A percentile compares a stretch with the other conserved stretches of the same genome.
phyloP scores from a whole-genome alignment of 345 rosid genomes.

The Dovyalis caffra region DNA sequence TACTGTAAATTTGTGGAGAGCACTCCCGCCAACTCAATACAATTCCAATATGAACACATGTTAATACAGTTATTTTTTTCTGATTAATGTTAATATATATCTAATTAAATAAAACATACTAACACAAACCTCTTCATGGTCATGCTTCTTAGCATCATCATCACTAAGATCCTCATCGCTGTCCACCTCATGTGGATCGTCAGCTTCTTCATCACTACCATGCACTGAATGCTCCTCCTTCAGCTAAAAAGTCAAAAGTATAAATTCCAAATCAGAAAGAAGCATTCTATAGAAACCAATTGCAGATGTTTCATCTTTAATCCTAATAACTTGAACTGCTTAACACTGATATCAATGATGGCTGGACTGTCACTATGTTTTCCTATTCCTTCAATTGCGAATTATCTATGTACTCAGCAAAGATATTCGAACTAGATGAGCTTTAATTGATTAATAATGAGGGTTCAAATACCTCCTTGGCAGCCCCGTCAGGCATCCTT shows the following conservation, averaged over 20 bases:
- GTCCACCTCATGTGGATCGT: slow-evolving; percentile 76
- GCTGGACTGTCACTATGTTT: neutral
- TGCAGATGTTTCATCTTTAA: neutral
- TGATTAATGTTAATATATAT: neutral
- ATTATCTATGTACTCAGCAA: neutral
- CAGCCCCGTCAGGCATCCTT: slow-evolving; percentile 71
- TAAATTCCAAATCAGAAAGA: slow-evolving; percentile 4
- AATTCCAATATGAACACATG: neutral
- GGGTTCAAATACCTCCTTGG: slow-evolving; percentile 71
- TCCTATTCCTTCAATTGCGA: neutral
- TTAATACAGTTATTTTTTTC: neutral
- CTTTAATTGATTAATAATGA: neutral
- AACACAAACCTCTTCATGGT: slow-evolving; percentile 67
- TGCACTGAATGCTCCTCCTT: slow-evolving; percentile 90
- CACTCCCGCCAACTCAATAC: neutral
- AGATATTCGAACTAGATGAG: neutral
- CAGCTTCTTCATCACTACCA: slow-evolving; percentile 96
- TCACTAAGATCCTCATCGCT: slow-evolving; percentile 87
- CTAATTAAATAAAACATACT: neutral
- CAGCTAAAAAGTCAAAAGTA: slow-evolving; percentile 41
- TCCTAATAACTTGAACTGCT: neutral
- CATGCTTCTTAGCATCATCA: slow-evolving; percentile 51
- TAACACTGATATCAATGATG: neutral
- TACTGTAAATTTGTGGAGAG: neutral
- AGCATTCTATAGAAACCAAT: neutral